Percentiles rank a stretch among this genome's conserved stretches.
Evolutionary conservation across 2,329 filamentous ascomycete species (phyloP).

Genomic region (Clarireedia monteithiana): DNA sequence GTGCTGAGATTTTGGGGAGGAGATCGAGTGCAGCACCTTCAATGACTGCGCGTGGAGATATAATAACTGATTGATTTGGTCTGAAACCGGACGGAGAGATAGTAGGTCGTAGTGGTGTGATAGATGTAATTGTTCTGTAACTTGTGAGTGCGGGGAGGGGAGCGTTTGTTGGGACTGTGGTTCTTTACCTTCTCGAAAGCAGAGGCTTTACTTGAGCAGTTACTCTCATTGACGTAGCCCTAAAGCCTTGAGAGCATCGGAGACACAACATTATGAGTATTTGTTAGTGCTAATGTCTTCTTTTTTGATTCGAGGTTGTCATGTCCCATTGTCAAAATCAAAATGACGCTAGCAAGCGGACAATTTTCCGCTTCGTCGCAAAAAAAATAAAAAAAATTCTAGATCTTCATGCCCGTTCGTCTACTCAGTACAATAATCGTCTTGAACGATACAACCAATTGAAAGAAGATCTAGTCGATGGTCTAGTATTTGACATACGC

Average conservation of each 20-base stretch:
- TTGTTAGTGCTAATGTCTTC: neutral
- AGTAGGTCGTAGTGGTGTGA: conserved; percentile 24
- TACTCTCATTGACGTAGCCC: conserved; percentile 11
- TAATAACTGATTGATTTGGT: conserved; percentile 1
- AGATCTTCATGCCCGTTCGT: neutral
- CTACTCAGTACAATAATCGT: neutral
- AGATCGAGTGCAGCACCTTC: conserved; percentile 19
- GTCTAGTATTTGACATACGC: neutral
- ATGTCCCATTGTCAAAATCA: conserved; percentile 3
- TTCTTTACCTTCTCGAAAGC: conserved; percentile 18
- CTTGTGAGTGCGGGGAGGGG: neutral
- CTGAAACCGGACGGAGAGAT: conserved; percentile 17
- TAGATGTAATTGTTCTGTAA: conserved; percentile 26
- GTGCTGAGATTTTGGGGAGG: conserved; percentile 26
- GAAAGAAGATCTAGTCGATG: too few species aligned
- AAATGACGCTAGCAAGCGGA: conserved; percentile 22
- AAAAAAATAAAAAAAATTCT: conserved; percentile 11
- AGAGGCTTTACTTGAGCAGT: conserved; percentile 6
- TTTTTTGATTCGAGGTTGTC: conserved; percentile 5
- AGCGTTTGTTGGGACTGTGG: neutral
- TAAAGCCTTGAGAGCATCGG: conserved; percentile 21
- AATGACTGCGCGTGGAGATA: neutral
- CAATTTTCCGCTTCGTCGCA: conserved; percentile 1
- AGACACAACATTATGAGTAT: conserved; percentile 25
- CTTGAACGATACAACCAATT: neutral